Evolutionary conservation across 2,329 filamentous ascomycete genomes (phyloP), one percentile per base, ranked within the genome.

Genomic region (Alternaria angustiovoidea): DNA sequence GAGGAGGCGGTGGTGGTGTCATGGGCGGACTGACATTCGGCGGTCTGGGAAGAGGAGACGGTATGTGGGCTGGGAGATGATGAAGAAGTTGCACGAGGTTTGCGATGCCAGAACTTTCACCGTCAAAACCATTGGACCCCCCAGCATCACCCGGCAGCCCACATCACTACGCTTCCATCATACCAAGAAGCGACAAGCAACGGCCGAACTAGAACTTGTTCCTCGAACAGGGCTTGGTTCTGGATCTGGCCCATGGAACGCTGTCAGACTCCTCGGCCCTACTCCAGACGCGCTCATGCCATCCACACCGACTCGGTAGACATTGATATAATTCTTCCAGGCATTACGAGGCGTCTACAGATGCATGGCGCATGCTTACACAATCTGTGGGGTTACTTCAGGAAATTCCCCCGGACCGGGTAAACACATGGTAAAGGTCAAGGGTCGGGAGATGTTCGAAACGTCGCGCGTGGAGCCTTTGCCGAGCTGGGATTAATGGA

Each of bases 61-160:
- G 72, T 7, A 65, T 76, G 14, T 76, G 74, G 74, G 63, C 69
- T 6, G 73, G 72, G 34, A 57, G 74, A 22, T 76, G 71, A 73
- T 54, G 42, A 54, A 41, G 22, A 42, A 12, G 18, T 36, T 18
- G 7, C 16, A 4, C 22, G 8, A 36, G 32, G 28, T 24, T n/a
- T 14, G 20, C 41, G 32, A 54, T 28, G 18, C 36, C 20, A 36
- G 36, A 26, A 28, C 41, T 20, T 38, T 39, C 16, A 28, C 36
- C 6, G 4, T 41, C 26, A n/a, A 14, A 36, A 36, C 30, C 32
- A 20, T 38, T 16, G 12, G 20, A 22, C 30, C 30, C 30, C 32
- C 32, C 28, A 24, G 22, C 9, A 38, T 24, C 3, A 32, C 20
- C 18, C 11, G 24, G 32, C 30, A 32, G 30, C n/a, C 32, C 18